These are phyloP conservation scores for Exsudoporus frostii DNA, from an alignment of 768 basidiomycete species.

Conservation along the genomic window DNA sequence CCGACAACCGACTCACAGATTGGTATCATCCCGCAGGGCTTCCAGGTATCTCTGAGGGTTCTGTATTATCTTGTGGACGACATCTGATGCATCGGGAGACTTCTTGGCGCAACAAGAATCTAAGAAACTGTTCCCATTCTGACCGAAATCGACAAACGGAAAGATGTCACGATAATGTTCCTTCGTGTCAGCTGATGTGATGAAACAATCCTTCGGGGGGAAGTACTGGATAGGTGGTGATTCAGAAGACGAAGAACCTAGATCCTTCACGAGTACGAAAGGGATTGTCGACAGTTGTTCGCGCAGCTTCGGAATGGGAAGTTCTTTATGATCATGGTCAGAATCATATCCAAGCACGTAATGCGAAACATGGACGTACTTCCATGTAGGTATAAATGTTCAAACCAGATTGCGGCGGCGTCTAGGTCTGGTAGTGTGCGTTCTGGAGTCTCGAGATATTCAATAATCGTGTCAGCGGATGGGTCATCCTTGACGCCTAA, in stretches of 20 bases:
- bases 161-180: constrained; percentile 11
- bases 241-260: not conserved
- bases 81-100: constrained; percentile 9
- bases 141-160: constrained; percentile 12
- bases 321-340: constrained; percentile 1
- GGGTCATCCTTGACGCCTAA: constrained; percentile 11
- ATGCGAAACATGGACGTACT: constrained; percentile 3
- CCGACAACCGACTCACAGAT: constrained; percentile 2
- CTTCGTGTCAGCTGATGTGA: constrained; percentile 1
- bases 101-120: constrained; percentile 11
- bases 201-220: constrained; percentile 14
- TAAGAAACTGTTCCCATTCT: constrained; percentile 7
- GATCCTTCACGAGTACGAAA: constrained; percentile 10
- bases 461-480: not conserved
- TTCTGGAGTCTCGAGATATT: not conserved
- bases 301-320: constrained; percentile 8
- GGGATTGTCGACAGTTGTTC: constrained; percentile 5
- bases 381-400: constrained; percentile 2
- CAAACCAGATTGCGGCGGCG: constrained; percentile 8
- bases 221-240: not conserved
- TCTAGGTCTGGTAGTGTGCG: not conserved
- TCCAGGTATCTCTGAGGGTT: constrained; percentile 5
- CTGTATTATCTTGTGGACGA: constrained; percentile 7
- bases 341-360: not conserved
- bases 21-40: not conserved